A percentile compares a stretch with the other conserved stretches of the same genome.
phyloP scores from a whole-genome alignment of 2,329 filamentous ascomycete species.

The Botrytis aclada region DNA sequence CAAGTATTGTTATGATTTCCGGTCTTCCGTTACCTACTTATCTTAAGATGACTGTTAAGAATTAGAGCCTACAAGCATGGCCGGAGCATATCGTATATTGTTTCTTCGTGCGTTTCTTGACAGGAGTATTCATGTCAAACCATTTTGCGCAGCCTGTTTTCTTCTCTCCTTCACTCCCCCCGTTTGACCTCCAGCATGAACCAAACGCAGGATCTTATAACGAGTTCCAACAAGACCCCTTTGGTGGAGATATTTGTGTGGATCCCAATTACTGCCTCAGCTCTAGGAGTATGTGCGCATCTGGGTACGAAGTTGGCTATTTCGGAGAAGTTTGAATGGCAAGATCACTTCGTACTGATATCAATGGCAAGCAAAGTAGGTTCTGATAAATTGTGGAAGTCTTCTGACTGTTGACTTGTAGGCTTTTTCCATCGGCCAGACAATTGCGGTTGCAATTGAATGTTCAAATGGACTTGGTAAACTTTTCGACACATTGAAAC shows the following conservation, averaged over 20 bases:
- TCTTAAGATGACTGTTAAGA: background rate
- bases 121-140: background rate
- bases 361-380: background rate
- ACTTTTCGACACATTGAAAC: background rate
- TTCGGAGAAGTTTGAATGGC: background rate
- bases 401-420: background rate
- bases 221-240: constrained; percentile 8
- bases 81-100: background rate
- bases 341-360: constrained; percentile 8
- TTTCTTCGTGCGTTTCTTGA: background rate
- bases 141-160: background rate
- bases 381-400: background rate
- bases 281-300: background rate
- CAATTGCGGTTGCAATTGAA: constrained; percentile 11
- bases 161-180: background rate
- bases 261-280: background rate
- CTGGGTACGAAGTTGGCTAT: background rate
- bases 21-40: background rate
- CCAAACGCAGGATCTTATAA: background rate
- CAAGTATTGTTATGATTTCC: background rate
- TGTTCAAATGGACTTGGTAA: constrained; percentile 19
- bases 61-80: background rate
- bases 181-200: background rate
- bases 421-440: constrained; percentile 11
- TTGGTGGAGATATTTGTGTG: constrained; percentile 11